Conservation (phyloP, 2,329 filamentous ascomycete species). For the Stromatinia cepivora region DNA sequence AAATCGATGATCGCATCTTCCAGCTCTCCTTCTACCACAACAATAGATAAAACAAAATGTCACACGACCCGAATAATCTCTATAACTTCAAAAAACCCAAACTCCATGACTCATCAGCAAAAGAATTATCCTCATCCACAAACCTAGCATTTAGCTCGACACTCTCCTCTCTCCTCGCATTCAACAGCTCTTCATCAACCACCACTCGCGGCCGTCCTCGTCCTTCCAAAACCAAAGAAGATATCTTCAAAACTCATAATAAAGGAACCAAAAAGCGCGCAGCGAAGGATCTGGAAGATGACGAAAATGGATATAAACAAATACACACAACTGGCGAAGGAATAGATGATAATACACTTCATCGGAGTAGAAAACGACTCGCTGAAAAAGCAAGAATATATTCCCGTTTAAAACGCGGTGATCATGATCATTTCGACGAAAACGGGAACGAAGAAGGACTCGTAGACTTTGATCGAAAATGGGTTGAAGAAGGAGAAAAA, state of each 20-base stretch:
- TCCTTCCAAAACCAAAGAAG: constrained; percentile 59
- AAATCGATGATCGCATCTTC: background rate
- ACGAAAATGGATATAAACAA: constrained; percentile 56
- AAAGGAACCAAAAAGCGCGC: constrained; percentile 63
- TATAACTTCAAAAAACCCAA: constrained; percentile 76
- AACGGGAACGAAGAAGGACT: constrained; percentile 62
- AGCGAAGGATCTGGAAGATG: constrained; percentile 54
- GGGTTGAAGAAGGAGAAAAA: constrained; percentile 65
- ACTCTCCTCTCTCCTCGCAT: constrained; percentile 75
- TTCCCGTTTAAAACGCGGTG: constrained; percentile 85
- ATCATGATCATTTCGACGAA: constrained; percentile 58
- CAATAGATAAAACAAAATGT: constrained; percentile 16
- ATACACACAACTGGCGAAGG: constrained; percentile 48
- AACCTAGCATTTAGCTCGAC: constrained; percentile 86
- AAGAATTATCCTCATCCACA: constrained; percentile 68
- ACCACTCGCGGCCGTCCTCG: constrained; percentile 52
- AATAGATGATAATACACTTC: constrained; percentile 57
- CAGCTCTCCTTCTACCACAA: background rate
- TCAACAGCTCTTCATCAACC: constrained; percentile 45
- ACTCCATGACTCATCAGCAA: constrained; percentile 51
- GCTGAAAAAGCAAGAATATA: constrained; percentile 89
- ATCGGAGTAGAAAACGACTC: constrained; percentile 75
- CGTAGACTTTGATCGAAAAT: constrained; percentile 95
- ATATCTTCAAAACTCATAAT: constrained; percentile 69
- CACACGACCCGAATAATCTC: constrained; percentile 52